These are phyloP conservation scores for Saposhnikovia divaricata DNA, from an alignment of 129 eudicot genomes.

Conservation along the genomic window DNA sequence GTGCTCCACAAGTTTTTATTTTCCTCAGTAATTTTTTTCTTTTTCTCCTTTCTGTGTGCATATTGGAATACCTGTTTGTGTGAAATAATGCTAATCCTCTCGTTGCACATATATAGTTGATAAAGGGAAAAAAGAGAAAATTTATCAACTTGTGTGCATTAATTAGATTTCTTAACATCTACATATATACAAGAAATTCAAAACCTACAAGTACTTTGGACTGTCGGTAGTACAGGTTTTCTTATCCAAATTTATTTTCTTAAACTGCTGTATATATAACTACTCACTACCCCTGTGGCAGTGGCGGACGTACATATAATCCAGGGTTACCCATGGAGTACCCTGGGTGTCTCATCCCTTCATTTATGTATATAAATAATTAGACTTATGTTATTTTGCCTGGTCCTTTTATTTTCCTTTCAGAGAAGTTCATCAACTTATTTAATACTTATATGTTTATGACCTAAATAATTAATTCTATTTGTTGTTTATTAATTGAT, in stretches of 20 bases:
- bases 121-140: not conserved
- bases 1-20: not conserved
- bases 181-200: not conserved
- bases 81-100: not conserved
- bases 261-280: not conserved
- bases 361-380: not conserved
- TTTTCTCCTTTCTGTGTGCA: not conserved
- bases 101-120: not conserved
- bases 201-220: not conserved
- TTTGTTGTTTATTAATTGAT: too few relatives aligned
- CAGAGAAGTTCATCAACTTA: too few relatives aligned
- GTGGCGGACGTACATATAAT: not conserved
- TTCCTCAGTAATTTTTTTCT: not conserved
- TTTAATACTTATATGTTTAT: too few relatives aligned
- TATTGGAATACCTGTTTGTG: not conserved
- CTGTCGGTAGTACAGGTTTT: not conserved
- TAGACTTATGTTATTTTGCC: too few relatives aligned
- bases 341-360: not conserved
- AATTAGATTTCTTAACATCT: not conserved
- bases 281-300: not conserved
- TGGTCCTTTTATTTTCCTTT: too few relatives aligned
- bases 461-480: too few relatives aligned
- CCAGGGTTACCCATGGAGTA: not conserved
- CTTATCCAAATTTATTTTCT: not conserved
- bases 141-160: not conserved